Base-by-base conservation (phyloP, 2,329 filamentous ascomycete species). In the Pseudogymnoascus sp. region DNA sequence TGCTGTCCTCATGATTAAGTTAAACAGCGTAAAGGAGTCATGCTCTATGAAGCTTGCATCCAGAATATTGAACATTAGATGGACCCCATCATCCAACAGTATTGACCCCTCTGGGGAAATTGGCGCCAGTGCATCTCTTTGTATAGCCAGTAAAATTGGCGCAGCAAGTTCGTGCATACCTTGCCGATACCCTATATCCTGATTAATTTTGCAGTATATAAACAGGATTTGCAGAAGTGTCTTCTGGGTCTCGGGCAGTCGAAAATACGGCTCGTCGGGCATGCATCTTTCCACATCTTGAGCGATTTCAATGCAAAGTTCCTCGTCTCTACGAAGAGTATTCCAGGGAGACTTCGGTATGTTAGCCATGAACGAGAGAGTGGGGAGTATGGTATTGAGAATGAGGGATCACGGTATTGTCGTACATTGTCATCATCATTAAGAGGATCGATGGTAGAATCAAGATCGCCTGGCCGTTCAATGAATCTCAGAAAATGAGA, bases 161-260 rank as follows among this genome's bases (percentile, higher is more conserved):
- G 95, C 95, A 13, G 98, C 81, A 48, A 99, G 80, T 77, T 99
- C 95, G 74, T 99, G 95, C 93, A 99, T 99, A 10, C 95, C 95
- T 78, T 99, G 95, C n/a, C 95, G 86, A 74, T 99, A 99, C 16
- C 86, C 92, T 63, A 92, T 83, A 69, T 89, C 86, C 1, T 91
- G 91, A 72, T 98, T 91, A 62, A 96, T 83, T 76, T 96, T 98
- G 78, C 92, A 95, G 77, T 93, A 98, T 68, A 99, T 84, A 76
- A 98, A 99, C 36, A 99, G 80, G 34, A 97, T 87, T 73, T 99
- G 90, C 34, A 96, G 78, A 70, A 99, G 87, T 76, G 91, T 90
- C 45, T 81, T 82, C 75, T 98, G 95, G 1, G 90, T 90, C 13
- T 82, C 79, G 11, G 88, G 84, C 69, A 93, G 85, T 64, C 93